Percentiles rank a stretch among this genome's conserved stretches.
phyloP scores from a whole-genome alignment of 2,329 filamentous ascomycete genomes.

The Aureobasidium sp. region DNA sequence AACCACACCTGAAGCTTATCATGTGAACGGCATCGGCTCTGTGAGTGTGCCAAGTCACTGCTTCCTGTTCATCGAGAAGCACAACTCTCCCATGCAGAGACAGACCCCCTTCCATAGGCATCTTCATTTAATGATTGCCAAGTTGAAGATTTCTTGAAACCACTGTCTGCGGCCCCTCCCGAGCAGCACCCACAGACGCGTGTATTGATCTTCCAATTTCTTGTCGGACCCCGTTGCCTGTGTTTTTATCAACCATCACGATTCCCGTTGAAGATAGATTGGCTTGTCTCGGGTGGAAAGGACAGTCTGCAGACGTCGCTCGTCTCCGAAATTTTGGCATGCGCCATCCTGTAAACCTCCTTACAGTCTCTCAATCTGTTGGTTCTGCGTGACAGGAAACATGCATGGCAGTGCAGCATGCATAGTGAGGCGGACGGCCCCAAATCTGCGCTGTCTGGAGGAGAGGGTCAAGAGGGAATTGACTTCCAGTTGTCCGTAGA shows the following conservation, averaged over 20 bases:
- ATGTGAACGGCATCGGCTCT: neutral
- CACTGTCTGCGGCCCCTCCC: constrained; percentile 4
- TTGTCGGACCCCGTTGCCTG: constrained; percentile 2
- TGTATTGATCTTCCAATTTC: neutral
- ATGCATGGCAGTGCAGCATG: constrained; percentile 3
- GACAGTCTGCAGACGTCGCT: constrained; percentile 1
- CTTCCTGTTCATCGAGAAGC: neutral
- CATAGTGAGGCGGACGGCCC: constrained; percentile 6
- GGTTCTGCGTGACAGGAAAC: constrained; percentile 6
- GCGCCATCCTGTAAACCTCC: constrained; percentile 2
- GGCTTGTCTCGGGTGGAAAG: neutral
- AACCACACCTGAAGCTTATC: neutral
- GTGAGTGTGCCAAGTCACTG: neutral
- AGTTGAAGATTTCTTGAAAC: neutral
- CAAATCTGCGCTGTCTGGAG: neutral
- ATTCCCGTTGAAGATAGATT: constrained; percentile 7
- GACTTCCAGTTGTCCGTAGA: neutral
- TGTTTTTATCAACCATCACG: constrained; percentile 6
- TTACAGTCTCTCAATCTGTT: neutral
- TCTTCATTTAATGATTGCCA: neutral
- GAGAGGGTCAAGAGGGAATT: neutral
- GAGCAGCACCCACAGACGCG: constrained; percentile 2
- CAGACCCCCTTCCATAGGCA: neutral
- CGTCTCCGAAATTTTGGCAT: neutral
- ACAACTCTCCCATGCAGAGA: neutral